Evolutionary conservation across 768 basidiomycete genomes (phyloP), one percentile per base, ranked within the genome.

Genomic region (Lentinula sp.): DNA sequence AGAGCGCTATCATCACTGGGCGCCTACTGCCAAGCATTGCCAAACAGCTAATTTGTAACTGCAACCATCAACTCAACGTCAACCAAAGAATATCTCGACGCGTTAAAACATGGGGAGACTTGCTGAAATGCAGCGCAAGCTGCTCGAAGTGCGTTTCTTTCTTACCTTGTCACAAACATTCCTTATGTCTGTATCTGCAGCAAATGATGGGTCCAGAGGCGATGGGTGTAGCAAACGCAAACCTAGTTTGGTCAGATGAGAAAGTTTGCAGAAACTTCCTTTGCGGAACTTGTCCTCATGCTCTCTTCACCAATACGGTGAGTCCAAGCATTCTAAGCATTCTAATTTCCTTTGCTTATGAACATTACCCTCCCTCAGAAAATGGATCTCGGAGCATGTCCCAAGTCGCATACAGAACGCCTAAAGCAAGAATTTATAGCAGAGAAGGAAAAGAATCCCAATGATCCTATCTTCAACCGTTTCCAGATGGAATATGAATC

Each of bases 181-280:
- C 12, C 28, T 43, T 16, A 53, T 35, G 72, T 62, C 61, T 46
- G 23, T 55, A 62, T 62, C 56, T 64, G 56, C 65, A 97, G 95
- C 95, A 97, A 95, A 97, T 96, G 94, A 98, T 98, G 95, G 96
- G 94, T n/a, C 91, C 96, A 50, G 96, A 99, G 77, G 95, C 97
- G 18, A 96, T 99, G 93, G 97, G 97, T 68, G 88, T 95, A 48
- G 87, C 91, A 49, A 93, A 92, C 67, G 88, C 90, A 65, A 95
- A 98, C 76, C 80, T 97, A 62, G 86, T 88, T 64, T 95, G 95
- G 91, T 88, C 86, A 36, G 93, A 95, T 75, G 95, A 96, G 68
- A 98, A 98, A 81, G 96, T 98, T 7, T 98, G 97, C 84, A 85
- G 91, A 71, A 98, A 98, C 77, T 98, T 94, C 79, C 78, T 98